Conservation (phyloP, 2,329 filamentous ascomycete genomes). For the Fusarium tricinctum region DNA sequence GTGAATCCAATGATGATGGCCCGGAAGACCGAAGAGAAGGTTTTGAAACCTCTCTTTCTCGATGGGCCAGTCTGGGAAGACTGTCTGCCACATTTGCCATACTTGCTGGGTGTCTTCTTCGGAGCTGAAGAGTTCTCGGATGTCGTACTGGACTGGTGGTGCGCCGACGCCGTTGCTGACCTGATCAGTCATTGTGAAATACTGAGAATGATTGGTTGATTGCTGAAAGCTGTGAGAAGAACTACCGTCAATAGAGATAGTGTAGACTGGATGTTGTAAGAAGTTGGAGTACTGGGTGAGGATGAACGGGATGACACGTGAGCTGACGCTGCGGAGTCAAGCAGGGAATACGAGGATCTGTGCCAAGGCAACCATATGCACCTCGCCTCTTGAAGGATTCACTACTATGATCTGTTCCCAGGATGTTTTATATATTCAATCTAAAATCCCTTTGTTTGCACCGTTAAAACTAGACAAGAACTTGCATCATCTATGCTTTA, state of each 20-base stretch:
- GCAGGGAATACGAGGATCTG: conserved; percentile 2
- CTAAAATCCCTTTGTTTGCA: too few species aligned
- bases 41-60: conserved; percentile 13
- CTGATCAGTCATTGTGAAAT: conserved; percentile 2
- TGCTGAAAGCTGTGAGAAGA: too few species aligned
- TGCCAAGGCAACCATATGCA: not conserved
- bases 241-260: not conserved
- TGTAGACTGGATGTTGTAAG: not conserved
- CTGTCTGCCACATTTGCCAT: conserved; percentile 41
- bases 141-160: conserved; percentile 7
- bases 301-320: conserved; percentile 9
- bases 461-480: not conserved
- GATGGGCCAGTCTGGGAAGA: conserved; percentile 45
- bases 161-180: not conserved
- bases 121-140: conserved; percentile 22
- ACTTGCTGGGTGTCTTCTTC: conserved; percentile 35
- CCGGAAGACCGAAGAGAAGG: conserved; percentile 10
- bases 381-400: not conserved
- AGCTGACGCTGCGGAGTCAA: conserved; percentile 22
- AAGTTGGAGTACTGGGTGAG: not conserved
- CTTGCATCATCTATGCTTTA: conserved; percentile 7
- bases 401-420: not conserved
- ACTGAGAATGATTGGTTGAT: too few species aligned
- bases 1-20: conserved; percentile 39
- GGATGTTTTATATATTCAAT: not conserved